A percentile compares a stretch with the other conserved stretches of the same genome.
Evolutionary conservation across 495 filamentous ascomycete genomes (phyloP).

Genomic region (Aspergillus taichungensis): DNA sequence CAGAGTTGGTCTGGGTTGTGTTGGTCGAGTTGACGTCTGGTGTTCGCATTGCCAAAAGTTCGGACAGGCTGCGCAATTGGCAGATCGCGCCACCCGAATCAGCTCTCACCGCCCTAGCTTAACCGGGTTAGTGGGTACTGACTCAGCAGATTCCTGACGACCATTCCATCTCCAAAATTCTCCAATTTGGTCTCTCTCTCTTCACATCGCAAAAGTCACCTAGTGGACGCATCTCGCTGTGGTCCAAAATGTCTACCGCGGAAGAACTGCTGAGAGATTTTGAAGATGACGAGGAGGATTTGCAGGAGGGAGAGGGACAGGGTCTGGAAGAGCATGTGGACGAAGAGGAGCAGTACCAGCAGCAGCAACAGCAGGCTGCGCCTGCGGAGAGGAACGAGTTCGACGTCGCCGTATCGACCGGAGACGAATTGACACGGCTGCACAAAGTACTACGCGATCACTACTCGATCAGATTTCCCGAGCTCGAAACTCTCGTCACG

Average conservation of each 20-base stretch:
- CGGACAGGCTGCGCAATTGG: conserved; percentile 16
- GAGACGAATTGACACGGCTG: conserved; percentile 82
- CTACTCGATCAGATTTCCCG: conserved; percentile 88
- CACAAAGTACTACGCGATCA: conserved; percentile 95
- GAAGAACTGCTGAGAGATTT: conserved; percentile 41
- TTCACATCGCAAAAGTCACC: background rate
- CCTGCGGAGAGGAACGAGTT: conserved; percentile 65
- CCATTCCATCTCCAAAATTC: too few species aligned
- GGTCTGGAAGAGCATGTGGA: conserved; percentile 15
- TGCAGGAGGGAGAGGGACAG: conserved; percentile 19
- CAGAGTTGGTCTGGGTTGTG: conserved; percentile 2
- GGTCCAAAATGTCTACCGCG: conserved; percentile 32
- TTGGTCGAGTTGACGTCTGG: background rate
- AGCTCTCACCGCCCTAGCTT: too few species aligned
- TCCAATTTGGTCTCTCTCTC: background rate
- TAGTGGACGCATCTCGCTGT: background rate
- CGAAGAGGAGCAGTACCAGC: conserved; percentile 10
- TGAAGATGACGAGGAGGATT: conserved; percentile 29
- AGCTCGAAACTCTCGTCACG: conserved; percentile 88
- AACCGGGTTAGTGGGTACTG: conserved; percentile 2
- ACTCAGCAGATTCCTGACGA: conserved; percentile 11
- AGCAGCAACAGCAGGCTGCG: conserved; percentile 12
- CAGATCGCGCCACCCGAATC: conserved; percentile 12
- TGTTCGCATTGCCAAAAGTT: conserved; percentile 4
- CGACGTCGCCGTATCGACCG: conserved; percentile 83